Percentiles rank a stretch among this genome's conserved stretches.
Evolutionary conservation across 148 eudicot species (phyloP).

Genomic region (Euryodendron excelsum): DNA sequence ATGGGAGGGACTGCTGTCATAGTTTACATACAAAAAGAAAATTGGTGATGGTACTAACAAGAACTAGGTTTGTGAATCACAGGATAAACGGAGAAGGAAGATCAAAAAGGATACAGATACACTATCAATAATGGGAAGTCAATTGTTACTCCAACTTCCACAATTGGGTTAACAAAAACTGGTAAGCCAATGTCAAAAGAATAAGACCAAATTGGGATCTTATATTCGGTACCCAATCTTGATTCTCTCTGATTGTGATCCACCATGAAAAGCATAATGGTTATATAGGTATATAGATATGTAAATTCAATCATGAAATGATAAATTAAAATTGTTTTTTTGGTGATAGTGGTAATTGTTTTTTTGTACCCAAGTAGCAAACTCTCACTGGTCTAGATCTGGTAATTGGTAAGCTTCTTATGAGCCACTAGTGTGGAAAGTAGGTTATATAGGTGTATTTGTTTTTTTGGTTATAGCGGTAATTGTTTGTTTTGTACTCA

Average conservation of each 20-base stretch:
- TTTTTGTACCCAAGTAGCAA: too few relatives aligned
- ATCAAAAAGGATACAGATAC: not conserved
- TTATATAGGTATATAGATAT: not conserved
- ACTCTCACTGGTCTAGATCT: too few relatives aligned
- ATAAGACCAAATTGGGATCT: not conserved
- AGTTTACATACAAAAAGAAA: not conserved
- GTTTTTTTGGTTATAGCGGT: too few relatives aligned
- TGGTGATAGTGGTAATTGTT: too few relatives aligned
- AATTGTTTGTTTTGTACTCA: too few relatives aligned
- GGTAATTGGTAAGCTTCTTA: too few relatives aligned
- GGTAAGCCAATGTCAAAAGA: not conserved
- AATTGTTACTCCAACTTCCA: not conserved
- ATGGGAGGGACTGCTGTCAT: not conserved
- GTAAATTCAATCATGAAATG: not conserved
- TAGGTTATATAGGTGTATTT: too few relatives aligned
- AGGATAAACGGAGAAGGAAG: not conserved
- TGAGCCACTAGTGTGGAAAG: too few relatives aligned
- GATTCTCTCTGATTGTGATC: not conserved
- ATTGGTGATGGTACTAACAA: not conserved
- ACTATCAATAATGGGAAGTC: not conserved
- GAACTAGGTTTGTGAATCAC: not conserved
- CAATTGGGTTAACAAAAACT: not conserved
- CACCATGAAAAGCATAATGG: conserved; percentile 4
- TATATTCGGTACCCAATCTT: not conserved
- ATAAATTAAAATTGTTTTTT: not conserved